Conservation (phyloP, 306 rosid genomes). For the Medicago ruthenica region DNA sequence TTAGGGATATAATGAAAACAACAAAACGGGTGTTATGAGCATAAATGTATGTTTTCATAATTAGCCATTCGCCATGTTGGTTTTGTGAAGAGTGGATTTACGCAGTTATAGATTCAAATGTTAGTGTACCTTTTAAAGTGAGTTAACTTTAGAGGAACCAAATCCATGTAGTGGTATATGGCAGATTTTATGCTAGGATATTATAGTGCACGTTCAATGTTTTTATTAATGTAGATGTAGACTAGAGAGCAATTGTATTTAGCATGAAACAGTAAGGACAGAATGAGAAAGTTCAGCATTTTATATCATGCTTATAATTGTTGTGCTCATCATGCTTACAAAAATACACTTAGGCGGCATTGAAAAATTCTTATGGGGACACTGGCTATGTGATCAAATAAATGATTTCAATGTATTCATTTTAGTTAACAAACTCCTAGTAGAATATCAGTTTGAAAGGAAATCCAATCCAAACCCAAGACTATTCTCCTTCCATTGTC, state of each 20-base stretch:
- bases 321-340: not conserved
- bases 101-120: not conserved
- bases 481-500: not conserved
- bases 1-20: not conserved
- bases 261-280: not conserved
- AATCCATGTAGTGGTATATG: not conserved
- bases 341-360: too few species aligned
- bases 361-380: not conserved
- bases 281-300: too few species aligned
- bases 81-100: too few species aligned
- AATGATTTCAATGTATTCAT: not conserved
- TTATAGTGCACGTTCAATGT: too few species aligned
- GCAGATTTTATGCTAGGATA: too few species aligned
- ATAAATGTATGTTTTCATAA: not conserved
- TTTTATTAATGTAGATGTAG: too few species aligned
- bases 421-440: not conserved
- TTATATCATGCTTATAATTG: not conserved
- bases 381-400: slow-evolving; percentile 4
- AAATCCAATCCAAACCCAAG: slow-evolving; percentile 11
- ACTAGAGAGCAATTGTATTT: not conserved
- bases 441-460: not conserved
- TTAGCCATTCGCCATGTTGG: not conserved
- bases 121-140: not conserved
- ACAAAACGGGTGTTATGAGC: not conserved
- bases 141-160: too few species aligned